phyloP scores from a whole-genome alignment of 805 yeast genomes.

The Huiozyma naganishii region DNA sequence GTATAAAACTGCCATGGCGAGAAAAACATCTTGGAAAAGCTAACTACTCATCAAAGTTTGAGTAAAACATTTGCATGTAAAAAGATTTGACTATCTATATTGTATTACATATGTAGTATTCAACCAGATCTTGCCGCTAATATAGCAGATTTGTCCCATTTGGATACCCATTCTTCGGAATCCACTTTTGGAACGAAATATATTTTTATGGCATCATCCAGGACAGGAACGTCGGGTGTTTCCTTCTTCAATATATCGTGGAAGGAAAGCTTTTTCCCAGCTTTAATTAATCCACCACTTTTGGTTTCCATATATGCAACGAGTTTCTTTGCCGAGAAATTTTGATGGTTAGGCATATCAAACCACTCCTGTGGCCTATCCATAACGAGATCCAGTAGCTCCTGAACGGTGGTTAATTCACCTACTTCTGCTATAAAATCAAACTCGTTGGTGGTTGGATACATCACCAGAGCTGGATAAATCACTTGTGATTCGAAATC shows the following conservation, averaged over 20 bases:
- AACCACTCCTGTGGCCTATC: slow-evolving; percentile 65
- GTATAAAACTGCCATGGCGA: slow-evolving; percentile 25
- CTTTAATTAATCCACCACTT: slow-evolving; percentile 74
- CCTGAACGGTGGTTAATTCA: slow-evolving; percentile 58
- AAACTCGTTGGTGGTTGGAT: slow-evolving; percentile 76
- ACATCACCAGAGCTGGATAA: slow-evolving; percentile 71
- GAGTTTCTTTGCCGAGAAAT: slow-evolving; percentile 48
- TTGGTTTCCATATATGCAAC: slow-evolving; percentile 75
- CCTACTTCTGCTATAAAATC: slow-evolving; percentile 70
- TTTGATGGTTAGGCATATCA: slow-evolving; percentile 43
- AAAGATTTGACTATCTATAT: slow-evolving; percentile 1
- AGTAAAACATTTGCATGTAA: no score
- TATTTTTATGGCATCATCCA: slow-evolving; percentile 61
- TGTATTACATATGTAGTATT: neutral
- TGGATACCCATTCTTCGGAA: slow-evolving; percentile 50
- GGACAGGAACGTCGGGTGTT: slow-evolving; percentile 59
- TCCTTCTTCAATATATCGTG: slow-evolving; percentile 52
- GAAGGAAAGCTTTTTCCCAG: slow-evolving; percentile 66
- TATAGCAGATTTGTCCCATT: slow-evolving; percentile 56
- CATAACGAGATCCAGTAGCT: slow-evolving; percentile 48
- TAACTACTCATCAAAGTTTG: neutral
- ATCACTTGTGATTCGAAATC: slow-evolving; percentile 70
- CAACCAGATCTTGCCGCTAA: slow-evolving; percentile 33
- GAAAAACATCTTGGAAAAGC: slow-evolving; percentile 1
- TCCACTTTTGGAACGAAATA: slow-evolving; percentile 71